Conservation (phyloP, 2,329 filamentous ascomycete species). For the Fusarium armeniacum region DNA sequence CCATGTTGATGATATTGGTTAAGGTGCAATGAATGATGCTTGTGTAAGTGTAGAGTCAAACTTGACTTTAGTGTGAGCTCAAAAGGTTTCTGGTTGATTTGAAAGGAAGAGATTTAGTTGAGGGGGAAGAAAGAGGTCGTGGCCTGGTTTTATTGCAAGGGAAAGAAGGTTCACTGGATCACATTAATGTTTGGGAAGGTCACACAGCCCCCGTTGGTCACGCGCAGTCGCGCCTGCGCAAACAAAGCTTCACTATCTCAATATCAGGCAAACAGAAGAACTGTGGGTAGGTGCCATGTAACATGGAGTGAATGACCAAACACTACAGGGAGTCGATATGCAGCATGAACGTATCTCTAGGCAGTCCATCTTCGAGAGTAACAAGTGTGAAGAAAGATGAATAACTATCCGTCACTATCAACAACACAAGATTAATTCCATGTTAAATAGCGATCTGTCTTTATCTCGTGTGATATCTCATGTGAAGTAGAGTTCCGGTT, state of each 20-base stretch:
- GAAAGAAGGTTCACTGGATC: slow-evolving; percentile 5
- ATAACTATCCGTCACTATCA: not conserved
- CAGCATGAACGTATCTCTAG: too few species aligned
- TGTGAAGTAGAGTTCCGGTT: not conserved
- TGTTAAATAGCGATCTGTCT: not conserved
- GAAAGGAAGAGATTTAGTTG: not conserved
- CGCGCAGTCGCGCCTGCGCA: not conserved
- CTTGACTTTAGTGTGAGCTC: not conserved
- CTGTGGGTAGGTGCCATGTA: not conserved
- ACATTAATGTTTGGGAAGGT: not conserved
- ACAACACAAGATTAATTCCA: not conserved
- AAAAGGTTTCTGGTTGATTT: not conserved
- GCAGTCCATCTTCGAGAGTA: too few species aligned
- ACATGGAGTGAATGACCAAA: not conserved
- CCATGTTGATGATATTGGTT: not conserved
- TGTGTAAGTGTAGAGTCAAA: not conserved
- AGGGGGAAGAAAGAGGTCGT: not conserved
- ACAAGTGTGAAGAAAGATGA: not conserved
- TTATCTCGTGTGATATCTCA: not conserved
- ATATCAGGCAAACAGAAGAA: not conserved
- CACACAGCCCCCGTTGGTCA: not conserved
- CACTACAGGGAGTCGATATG: not conserved
- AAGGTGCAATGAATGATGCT: not conserved
- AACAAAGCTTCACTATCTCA: not conserved
- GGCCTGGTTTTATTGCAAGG: not conserved